phyloP scores from a whole-genome alignment of 2,329 filamentous ascomycete genomes.

The Epichloe festucae region DNA sequence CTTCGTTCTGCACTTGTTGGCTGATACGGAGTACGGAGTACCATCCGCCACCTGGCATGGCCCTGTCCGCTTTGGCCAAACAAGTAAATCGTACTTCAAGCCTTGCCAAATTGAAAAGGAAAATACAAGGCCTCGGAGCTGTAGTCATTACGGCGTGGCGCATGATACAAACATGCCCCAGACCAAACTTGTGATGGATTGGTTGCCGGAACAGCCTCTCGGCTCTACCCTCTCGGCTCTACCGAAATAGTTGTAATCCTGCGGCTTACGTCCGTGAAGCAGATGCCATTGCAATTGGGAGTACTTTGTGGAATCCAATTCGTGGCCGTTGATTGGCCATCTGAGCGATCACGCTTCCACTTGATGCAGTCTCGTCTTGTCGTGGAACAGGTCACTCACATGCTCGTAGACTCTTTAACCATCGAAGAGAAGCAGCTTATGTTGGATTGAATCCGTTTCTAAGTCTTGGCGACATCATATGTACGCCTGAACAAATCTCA shows the following conservation, averaged over 20 bases:
- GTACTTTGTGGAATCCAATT: background rate
- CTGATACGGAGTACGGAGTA: too few relatives aligned
- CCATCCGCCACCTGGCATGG: too few relatives aligned
- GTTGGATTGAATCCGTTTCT: too few relatives aligned
- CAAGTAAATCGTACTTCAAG: background rate
- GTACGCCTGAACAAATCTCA: too few relatives aligned
- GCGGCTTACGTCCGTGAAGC: background rate
- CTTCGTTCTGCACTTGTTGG: background rate
- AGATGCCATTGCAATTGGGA: background rate
- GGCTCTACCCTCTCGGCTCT: background rate
- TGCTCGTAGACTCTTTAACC: too few relatives aligned
- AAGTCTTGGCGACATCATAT: too few relatives aligned
- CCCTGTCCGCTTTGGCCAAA: background rate
- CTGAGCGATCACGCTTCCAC: background rate
- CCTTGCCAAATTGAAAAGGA: background rate
- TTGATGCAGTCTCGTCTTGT: background rate
- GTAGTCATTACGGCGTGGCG: background rate
- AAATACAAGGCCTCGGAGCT: background rate
- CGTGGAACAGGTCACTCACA: too few relatives aligned
- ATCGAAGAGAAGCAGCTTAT: too few relatives aligned
- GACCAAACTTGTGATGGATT: background rate
- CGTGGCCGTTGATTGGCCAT: background rate
- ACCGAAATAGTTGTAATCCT: background rate
- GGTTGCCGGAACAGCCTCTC: background rate
- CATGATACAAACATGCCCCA: background rate